These are phyloP conservation scores for Shiraia sp. DNA, from an alignment of 2,329 filamentous ascomycete genomes.

Conservation along the genomic window DNA sequence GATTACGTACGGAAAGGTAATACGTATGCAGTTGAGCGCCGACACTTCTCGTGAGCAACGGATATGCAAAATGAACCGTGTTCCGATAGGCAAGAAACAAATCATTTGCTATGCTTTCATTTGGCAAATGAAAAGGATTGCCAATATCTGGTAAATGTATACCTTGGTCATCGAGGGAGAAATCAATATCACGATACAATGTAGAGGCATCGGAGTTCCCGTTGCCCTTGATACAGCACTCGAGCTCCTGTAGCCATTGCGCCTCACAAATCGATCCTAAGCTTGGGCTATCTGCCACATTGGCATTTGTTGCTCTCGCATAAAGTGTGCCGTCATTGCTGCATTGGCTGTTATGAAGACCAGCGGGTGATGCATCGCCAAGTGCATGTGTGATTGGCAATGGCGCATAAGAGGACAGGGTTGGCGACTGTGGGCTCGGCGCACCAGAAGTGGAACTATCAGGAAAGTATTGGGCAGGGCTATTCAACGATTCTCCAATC, in stretches of 20 bases:
- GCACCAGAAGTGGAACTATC: too few relatives aligned
- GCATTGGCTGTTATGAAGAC: slow-evolving; percentile 1
- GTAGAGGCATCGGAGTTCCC: neutral
- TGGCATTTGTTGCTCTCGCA: slow-evolving; percentile 1
- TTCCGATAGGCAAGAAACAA: slow-evolving; percentile 35
- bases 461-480: too few relatives aligned
- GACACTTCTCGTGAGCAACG: slow-evolving; percentile 20
- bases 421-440: too few relatives aligned
- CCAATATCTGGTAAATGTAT: slow-evolving; percentile 11
- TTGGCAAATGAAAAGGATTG: slow-evolving; percentile 10
- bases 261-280: slow-evolving; percentile 24
- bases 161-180: slow-evolving; percentile 31
- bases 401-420: too few relatives aligned
- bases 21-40: slow-evolving; percentile 11
- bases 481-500: too few relatives aligned
- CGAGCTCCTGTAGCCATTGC: slow-evolving; percentile 22
- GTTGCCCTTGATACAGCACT: neutral
- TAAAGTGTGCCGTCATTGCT: slow-evolving; percentile 14
- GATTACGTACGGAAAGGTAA: slow-evolving; percentile 4
- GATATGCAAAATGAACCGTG: slow-evolving; percentile 29
- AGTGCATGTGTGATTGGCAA: too few relatives aligned
- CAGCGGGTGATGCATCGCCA: too few relatives aligned
- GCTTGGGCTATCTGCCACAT: neutral
- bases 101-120: slow-evolving; percentile 15
- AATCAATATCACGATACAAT: slow-evolving; percentile 4